phyloP scores from a whole-genome alignment of 1,284 basidiomycete species.

The Ceratobasidium sp. region DNA sequence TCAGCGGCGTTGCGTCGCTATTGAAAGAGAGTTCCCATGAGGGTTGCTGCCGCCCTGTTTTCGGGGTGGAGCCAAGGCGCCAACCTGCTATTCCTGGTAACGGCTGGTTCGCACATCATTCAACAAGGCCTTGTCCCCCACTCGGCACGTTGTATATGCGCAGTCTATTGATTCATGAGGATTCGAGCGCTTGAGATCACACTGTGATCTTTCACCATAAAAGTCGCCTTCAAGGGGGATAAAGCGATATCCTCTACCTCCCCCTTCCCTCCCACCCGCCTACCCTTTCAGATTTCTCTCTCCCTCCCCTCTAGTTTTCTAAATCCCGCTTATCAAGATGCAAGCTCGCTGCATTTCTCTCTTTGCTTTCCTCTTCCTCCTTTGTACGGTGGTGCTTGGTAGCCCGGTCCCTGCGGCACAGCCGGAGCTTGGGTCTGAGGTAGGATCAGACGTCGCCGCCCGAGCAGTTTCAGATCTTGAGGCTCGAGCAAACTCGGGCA shows the following conservation, averaged over 20 bases:
- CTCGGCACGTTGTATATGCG: constrained; percentile 8
- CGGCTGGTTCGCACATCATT: background rate
- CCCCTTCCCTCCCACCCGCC: background rate
- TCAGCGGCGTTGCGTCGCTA: constrained; percentile 17
- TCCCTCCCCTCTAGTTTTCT: background rate
- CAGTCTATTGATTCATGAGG: background rate
- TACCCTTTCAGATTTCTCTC: background rate
- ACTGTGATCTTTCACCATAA: no score
- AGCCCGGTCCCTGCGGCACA: constrained; percentile 6
- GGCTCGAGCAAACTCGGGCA: background rate
- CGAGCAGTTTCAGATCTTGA: constrained; percentile 7
- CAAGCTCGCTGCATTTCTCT: constrained; percentile 12
- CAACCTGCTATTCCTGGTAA: constrained; percentile 4
- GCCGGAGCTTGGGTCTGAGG: background rate
- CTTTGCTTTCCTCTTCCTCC: constrained; percentile 2
- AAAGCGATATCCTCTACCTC: constrained; percentile 26
- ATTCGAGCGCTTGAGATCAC: constrained; percentile 8
- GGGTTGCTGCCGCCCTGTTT: constrained; percentile 28
- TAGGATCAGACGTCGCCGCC: background rate
- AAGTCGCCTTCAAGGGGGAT: no score
- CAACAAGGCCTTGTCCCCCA: background rate
- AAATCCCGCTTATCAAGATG: constrained; percentile 8
- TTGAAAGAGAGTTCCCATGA: constrained; percentile 33
- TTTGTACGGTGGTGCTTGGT: background rate
- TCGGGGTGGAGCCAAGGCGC: constrained; percentile 19